These are phyloP conservation scores for Phyllosticta capitalensis DNA, from an alignment of 2,329 filamentous ascomycete species.

Conservation along the genomic window DNA sequence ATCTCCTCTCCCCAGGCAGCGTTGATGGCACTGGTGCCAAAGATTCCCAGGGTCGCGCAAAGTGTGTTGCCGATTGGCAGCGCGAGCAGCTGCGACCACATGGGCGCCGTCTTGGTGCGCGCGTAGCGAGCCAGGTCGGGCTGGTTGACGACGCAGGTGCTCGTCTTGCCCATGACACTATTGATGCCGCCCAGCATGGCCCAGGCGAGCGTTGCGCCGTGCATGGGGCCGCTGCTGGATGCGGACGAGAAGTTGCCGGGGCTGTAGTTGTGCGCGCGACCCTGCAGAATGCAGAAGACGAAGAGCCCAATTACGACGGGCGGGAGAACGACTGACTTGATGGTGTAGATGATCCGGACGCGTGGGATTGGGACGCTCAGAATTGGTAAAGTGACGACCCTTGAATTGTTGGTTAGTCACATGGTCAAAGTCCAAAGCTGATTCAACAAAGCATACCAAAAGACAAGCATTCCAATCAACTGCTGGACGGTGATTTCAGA, in stretches of 20 bases:
- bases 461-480: not conserved
- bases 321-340: not conserved
- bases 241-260: not conserved
- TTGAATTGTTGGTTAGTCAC: not conserved
- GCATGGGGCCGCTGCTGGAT: not conserved
- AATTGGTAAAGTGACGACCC: not conserved
- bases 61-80: not conserved
- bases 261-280: not conserved
- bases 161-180: not conserved
- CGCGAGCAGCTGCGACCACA: not conserved
- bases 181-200: not conserved
- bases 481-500: not conserved
- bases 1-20: conserved; percentile 11
- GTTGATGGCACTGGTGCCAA: conserved; percentile 11
- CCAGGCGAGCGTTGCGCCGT: not conserved
- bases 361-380: not conserved
- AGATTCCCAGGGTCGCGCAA: conserved; percentile 9
- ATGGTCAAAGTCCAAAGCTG: not conserved
- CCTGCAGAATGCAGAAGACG: conserved; percentile 1
- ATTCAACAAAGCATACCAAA: not conserved
- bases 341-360: not conserved
- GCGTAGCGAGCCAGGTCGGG: not conserved
- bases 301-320: not conserved
- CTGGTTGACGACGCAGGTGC: not conserved
- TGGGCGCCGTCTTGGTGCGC: not conserved